Evolutionary conservation across 1,284 basidiomycete genomes (phyloP).

Genomic region (Austroboletus rostrupii): DNA sequence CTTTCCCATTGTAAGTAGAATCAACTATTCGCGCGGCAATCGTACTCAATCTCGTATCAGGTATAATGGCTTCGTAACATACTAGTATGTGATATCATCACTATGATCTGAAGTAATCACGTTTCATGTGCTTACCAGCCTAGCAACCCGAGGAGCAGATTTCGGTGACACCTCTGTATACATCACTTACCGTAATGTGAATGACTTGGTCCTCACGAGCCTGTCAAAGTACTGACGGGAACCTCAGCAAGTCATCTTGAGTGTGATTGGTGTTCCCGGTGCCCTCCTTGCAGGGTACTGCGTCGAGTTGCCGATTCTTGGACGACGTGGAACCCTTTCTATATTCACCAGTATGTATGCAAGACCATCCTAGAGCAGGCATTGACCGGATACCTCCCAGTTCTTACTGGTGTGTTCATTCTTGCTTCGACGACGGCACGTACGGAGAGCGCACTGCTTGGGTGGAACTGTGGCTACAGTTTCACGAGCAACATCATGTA

Average conservation of each 20-base stretch:
- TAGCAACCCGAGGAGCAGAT: slow-evolving; percentile 55
- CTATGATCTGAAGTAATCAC: background rate
- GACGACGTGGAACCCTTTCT: slow-evolving; percentile 60
- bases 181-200: slow-evolving; percentile 65
- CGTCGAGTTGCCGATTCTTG: slow-evolving; percentile 57
- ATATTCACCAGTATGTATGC: slow-evolving; percentile 47
- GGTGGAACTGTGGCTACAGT: slow-evolving; percentile 64
- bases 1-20: slow-evolving; percentile 60
- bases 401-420: slow-evolving; percentile 69
- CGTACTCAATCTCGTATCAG: slow-evolving; percentile 23
- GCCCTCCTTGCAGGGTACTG: slow-evolving; percentile 56
- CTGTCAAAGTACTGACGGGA: slow-evolving; percentile 1
- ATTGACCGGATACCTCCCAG: slow-evolving; percentile 26
- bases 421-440: slow-evolving; percentile 69
- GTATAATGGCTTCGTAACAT: slow-evolving; percentile 60
- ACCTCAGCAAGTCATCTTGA: slow-evolving; percentile 59
- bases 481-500: slow-evolving; percentile 75
- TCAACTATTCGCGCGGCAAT: background rate
- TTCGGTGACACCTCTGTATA: slow-evolving; percentile 55
- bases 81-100: slow-evolving; percentile 43
- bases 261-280: slow-evolving; percentile 67
- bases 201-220: slow-evolving; percentile 14
- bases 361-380: background rate
- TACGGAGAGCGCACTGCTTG: slow-evolving; percentile 61
- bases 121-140: slow-evolving; percentile 33